Conservation (phyloP, 2,329 filamentous ascomycete genomes). For the Erysiphe pulchra region DNA sequence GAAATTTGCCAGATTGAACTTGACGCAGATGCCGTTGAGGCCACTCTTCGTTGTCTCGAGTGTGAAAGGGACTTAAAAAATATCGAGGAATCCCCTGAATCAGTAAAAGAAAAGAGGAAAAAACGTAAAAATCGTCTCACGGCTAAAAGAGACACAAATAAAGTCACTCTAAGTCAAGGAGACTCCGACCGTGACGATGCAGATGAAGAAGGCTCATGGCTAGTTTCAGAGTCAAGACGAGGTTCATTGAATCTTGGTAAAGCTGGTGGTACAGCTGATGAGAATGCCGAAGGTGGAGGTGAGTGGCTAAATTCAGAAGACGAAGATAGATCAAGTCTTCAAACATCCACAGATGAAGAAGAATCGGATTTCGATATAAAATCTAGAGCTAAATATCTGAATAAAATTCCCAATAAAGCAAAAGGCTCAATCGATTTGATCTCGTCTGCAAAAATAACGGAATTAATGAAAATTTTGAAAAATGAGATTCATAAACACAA, state of each 20-base stretch:
- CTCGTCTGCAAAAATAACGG: slow-evolving; percentile 74
- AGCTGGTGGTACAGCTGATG: slow-evolving; percentile 65
- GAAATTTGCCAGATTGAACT: slow-evolving; percentile 13
- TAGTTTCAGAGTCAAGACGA: slow-evolving; percentile 34
- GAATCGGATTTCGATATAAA: slow-evolving; percentile 14
- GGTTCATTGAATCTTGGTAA: slow-evolving; percentile 29
- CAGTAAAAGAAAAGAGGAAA: slow-evolving; percentile 16
- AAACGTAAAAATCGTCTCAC: slow-evolving; percentile 13
- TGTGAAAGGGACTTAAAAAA: slow-evolving; percentile 53
- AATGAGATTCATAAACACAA: slow-evolving; percentile 65
- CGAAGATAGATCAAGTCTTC: slow-evolving; percentile 7
- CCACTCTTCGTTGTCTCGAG: slow-evolving; percentile 37
- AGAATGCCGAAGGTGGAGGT: slow-evolving; percentile 67
- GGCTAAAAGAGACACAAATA: slow-evolving; percentile 13
- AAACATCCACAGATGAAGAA: slow-evolving; percentile 5
- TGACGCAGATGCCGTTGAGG: slow-evolving; percentile 13
- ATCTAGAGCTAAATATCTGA: slow-evolving; percentile 12
- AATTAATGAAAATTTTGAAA: slow-evolving; percentile 57
- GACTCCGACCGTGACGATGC: slow-evolving; percentile 27
- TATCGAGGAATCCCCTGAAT: slow-evolving; percentile 19
- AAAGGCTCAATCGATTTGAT: slow-evolving; percentile 24
- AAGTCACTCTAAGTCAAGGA: slow-evolving; percentile 12
- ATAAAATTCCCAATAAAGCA: slow-evolving; percentile 14
- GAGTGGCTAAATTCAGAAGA: slow-evolving; percentile 50
- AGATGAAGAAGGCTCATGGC: slow-evolving; percentile 52